A percentile compares a stretch with the other conserved stretches of the same genome.
Conservation (phyloP, 169 alveolate species). For the Eimeria falciformis region DNA sequence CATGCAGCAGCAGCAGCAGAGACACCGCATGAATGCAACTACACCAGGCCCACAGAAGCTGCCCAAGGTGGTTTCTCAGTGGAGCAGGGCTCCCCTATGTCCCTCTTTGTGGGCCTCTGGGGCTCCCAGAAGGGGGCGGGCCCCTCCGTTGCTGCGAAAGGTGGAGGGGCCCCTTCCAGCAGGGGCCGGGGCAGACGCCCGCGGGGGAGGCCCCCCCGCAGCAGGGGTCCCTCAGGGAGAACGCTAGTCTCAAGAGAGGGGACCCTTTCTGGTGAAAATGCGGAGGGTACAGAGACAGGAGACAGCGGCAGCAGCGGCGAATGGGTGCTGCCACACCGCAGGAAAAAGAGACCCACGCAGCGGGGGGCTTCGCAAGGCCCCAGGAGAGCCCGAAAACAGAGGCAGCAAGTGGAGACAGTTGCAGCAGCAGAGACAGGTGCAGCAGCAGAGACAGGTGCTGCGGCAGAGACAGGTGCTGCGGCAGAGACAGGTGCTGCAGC, state of each 20-base stretch:
- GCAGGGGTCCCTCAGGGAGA: background rate
- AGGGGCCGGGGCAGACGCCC: background rate
- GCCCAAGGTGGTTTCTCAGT: background rate
- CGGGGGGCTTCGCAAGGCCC: conserved; percentile 48
- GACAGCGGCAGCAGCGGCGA: conserved; percentile 48
- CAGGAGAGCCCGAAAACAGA: background rate
- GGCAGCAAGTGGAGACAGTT: background rate
- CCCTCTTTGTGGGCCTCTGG: no score
- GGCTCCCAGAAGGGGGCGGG: background rate
- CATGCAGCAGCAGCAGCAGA: conserved; percentile 25
- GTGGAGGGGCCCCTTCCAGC: background rate
- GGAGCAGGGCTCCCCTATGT: no score
- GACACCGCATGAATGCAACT: background rate
- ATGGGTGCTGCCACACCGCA: background rate
- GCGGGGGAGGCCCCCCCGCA: conserved; percentile 44
- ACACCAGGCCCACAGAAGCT: background rate
- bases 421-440: background rate
- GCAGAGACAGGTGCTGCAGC: background rate
- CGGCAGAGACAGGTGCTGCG: background rate
- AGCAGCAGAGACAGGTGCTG: background rate
- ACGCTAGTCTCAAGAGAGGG: background rate
- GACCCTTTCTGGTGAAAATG: background rate
- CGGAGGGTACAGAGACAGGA: conserved; percentile 7
- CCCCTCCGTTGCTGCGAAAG: background rate
- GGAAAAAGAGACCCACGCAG: background rate